Evolutionary conservation across 805 yeast genomes (phyloP).

Genomic region (Nematodospora valgi): DNA sequence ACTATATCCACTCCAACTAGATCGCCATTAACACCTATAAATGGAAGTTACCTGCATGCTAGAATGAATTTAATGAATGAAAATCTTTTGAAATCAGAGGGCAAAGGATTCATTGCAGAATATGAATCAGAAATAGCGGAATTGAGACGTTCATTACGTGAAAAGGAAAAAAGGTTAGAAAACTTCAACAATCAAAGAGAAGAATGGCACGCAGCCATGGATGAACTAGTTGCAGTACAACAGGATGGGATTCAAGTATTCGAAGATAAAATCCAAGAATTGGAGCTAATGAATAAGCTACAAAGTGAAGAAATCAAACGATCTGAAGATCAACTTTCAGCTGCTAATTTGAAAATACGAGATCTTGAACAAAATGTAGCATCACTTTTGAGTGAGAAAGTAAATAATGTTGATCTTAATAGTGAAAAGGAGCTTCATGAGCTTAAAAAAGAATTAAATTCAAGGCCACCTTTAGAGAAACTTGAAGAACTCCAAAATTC

Average conservation of each 20-base stretch:
- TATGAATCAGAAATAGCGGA: conserved; percentile 41
- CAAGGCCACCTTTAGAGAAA: conserved; percentile 6
- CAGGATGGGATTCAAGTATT: conserved; percentile 52
- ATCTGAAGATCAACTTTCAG: not conserved
- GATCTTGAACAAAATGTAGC: not conserved
- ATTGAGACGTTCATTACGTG: conserved; percentile 5
- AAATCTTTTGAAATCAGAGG: conserved; percentile 2
- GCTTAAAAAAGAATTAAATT: no score
- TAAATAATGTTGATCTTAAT: not conserved
- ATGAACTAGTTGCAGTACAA: conserved; percentile 51
- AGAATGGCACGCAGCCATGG: conserved; percentile 58
- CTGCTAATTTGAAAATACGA: not conserved
- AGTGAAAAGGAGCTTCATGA: no score
- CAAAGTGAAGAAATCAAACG: not conserved
- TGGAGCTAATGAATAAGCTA: conserved; percentile 11
- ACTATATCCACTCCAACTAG: no score
- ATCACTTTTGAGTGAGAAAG: no score
- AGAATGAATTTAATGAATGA: conserved; percentile 7
- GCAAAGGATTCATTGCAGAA: not conserved
- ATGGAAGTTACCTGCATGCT: conserved; percentile 2
- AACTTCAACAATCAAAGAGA: conserved; percentile 52
- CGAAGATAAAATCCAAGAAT: conserved; percentile 41
- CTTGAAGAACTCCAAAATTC: conserved; percentile 35
- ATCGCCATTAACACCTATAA: conserved; percentile 1
- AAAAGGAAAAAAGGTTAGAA: conserved; percentile 44